phyloP scores from a whole-genome alignment of 176 grass and related monocot species.

The Luzula sylvatica region DNA sequence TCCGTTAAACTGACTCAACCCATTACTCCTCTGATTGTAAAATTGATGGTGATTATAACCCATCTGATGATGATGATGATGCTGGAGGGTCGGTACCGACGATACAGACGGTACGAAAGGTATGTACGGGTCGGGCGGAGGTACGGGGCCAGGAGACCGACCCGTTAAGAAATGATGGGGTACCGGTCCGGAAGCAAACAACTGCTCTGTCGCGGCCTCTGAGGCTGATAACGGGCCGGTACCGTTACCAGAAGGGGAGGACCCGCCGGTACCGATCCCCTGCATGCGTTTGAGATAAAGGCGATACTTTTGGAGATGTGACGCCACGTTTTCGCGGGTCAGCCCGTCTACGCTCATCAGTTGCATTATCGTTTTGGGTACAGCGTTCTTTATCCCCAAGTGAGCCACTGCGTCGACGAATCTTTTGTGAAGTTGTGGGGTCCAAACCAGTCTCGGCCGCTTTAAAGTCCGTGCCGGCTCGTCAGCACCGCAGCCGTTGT shows the following conservation, averaged over 20 bases:
- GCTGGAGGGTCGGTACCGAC: slow-evolving; percentile 32
- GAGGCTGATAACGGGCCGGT: slow-evolving; percentile 38
- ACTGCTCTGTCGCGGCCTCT: slow-evolving; percentile 63
- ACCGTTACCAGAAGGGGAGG: slow-evolving; percentile 17
- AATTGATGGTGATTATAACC: slow-evolving; percentile 45
- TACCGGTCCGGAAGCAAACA: slow-evolving; percentile 67
- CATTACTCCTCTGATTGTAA: slow-evolving; percentile 44
- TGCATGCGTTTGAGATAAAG: slow-evolving; percentile 88
- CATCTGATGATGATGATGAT: slow-evolving; percentile 70
- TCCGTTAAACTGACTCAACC: slow-evolving; percentile 17
- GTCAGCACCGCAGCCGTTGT: slow-evolving; percentile 27
- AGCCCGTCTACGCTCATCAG: slow-evolving; percentile 90
- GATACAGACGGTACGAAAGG: slow-evolving; percentile 35
- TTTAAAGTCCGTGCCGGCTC: slow-evolving; percentile 80
- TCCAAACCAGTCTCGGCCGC: slow-evolving; percentile 80
- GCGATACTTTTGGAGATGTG: slow-evolving; percentile 81
- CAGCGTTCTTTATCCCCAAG: slow-evolving; percentile 91
- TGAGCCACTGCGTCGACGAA: slow-evolving; percentile 85
- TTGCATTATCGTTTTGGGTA: slow-evolving; percentile 96
- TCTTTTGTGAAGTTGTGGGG: slow-evolving; percentile 86
- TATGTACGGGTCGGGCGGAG: slow-evolving; percentile 31
- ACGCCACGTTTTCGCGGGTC: slow-evolving; percentile 89
- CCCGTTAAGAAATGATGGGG: slow-evolving; percentile 41
- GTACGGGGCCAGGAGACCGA: slow-evolving; percentile 17
- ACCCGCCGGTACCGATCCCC: slow-evolving; percentile 35